Evolutionary conservation across 805 yeast species (phyloP).

Genomic region (Lachancea lanzarotensis): DNA sequence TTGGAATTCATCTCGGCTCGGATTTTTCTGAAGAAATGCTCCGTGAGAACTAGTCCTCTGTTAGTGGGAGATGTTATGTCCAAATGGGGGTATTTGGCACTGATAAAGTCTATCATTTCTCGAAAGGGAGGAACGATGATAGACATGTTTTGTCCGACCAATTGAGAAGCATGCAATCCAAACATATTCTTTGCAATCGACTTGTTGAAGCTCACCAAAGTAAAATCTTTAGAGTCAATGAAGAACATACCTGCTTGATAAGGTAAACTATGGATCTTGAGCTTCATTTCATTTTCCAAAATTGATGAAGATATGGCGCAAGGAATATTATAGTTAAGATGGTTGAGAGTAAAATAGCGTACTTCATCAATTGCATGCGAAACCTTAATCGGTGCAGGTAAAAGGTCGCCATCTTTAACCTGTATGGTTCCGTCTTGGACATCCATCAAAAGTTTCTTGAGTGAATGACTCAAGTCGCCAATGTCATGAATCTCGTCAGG

Average conservation of each 20-base stretch:
- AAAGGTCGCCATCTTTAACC: conserved; percentile 25
- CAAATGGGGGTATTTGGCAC: conserved; percentile 35
- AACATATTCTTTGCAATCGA: conserved; percentile 74
- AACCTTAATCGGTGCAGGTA: conserved; percentile 33
- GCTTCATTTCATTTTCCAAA: conserved; percentile 43
- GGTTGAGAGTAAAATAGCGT: conserved; percentile 57
- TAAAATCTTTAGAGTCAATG: conserved; percentile 44
- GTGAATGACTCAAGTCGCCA: conserved; percentile 23
- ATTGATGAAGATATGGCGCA: conserved; percentile 65
- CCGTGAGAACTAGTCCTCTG: conserved; percentile 76
- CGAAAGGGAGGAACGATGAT: conserved; percentile 58
- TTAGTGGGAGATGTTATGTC: conserved; percentile 35
- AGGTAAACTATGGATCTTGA: conserved; percentile 71
- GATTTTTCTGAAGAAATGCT: conserved; percentile 77
- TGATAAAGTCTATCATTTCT: conserved; percentile 30
- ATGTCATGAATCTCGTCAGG: conserved; percentile 24
- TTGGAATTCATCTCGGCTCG: conserved; percentile 40
- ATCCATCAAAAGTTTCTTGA: conserved; percentile 23
- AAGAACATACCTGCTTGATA: conserved; percentile 84
- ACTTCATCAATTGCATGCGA: conserved; percentile 44
- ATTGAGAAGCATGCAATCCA: conserved; percentile 48
- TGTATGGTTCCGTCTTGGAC: conserved; percentile 24
- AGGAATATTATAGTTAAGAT: conserved; percentile 47
- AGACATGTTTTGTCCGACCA: conserved; percentile 46
- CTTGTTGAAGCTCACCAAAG: conserved; percentile 65